Evolutionary conservation across 2,329 filamentous ascomycete species (phyloP).

Genomic region (Ophiostoma triangulosporum): DNA sequence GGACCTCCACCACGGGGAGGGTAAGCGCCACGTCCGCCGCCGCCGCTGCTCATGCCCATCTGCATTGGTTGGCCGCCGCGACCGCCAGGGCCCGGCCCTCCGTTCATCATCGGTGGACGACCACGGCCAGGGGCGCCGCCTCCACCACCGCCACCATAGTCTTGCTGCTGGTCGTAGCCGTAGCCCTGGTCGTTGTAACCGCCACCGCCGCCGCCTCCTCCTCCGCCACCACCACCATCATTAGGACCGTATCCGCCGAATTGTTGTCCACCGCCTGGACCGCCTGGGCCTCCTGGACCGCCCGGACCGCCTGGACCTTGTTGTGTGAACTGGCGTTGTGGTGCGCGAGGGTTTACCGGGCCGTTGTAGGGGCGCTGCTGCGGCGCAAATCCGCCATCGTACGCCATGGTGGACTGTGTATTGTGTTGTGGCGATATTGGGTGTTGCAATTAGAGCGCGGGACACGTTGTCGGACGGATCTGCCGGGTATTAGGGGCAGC

Average conservation of each 20-base stretch:
- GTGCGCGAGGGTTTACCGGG: conserved; percentile 28
- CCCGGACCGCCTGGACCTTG: conserved; percentile 18
- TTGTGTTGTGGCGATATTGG: background rate
- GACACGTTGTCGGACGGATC: background rate
- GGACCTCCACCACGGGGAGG: conserved; percentile 24
- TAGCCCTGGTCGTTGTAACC: conserved; percentile 28
- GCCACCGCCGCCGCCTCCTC: conserved; percentile 18
- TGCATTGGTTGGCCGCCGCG: conserved; percentile 32
- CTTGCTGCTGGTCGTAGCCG: conserved; percentile 29
- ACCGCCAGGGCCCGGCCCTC: conserved; percentile 20
- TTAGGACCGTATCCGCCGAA: conserved; percentile 22
- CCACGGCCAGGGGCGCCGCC: conserved; percentile 18
- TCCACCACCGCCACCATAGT: conserved; percentile 29
- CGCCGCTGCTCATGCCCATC: conserved; percentile 20
- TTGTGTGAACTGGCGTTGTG: conserved; percentile 24
- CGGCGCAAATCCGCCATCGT: conserved; percentile 32
- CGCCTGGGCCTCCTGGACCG: conserved; percentile 16
- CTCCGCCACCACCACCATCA: conserved; percentile 16
- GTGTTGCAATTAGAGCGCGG: background rate
- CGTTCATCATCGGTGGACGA: conserved; percentile 23
- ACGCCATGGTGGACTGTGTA: conserved; percentile 29
- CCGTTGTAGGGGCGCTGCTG: conserved; percentile 33
- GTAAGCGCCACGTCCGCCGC: conserved; percentile 24
- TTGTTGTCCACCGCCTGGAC: conserved; percentile 8
- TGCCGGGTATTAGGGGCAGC: background rate